A percentile compares a stretch with the other conserved stretches of the same genome.
These are phyloP conservation scores for Fraxinus excelsior DNA, from an alignment of 257 asterid species.

Conservation along the genomic window DNA sequence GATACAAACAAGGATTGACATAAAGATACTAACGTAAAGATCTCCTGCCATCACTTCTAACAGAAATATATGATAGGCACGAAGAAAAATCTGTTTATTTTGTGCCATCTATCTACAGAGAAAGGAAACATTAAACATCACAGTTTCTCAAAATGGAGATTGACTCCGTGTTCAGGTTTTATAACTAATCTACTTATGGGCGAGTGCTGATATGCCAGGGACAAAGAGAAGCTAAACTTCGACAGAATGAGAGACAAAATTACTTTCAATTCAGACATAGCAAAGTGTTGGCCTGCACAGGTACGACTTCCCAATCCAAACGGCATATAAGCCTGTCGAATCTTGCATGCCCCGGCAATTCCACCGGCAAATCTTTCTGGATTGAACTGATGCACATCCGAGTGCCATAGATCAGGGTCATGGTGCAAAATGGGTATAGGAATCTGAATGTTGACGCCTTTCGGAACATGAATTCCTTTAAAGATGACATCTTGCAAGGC, in stretches of 20 bases:
- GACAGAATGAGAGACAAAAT: constrained; percentile 56
- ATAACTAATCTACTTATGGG: constrained; percentile 55
- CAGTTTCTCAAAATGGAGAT: constrained; percentile 41
- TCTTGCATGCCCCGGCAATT: constrained; percentile 56
- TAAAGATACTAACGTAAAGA: not conserved
- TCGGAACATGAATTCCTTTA: constrained; percentile 51
- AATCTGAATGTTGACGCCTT: constrained; percentile 59
- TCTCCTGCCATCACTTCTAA: not conserved
- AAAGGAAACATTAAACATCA: constrained; percentile 14
- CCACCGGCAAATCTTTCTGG: constrained; percentile 73
- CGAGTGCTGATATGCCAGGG: constrained; percentile 56
- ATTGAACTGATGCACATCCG: constrained; percentile 48
- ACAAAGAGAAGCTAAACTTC: constrained; percentile 54
- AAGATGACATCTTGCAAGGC: constrained; percentile 58
- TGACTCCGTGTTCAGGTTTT: constrained; percentile 61
- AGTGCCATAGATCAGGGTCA: constrained; percentile 54
- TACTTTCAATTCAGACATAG: constrained; percentile 75
- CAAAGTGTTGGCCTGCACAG: constrained; percentile 70
- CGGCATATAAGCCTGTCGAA: constrained; percentile 72
- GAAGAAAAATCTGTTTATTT: not conserved
- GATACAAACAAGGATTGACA: not conserved
- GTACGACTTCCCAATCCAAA: constrained; percentile 64
- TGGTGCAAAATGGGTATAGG: constrained; percentile 58
- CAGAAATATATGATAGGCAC: not conserved
- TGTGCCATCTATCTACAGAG: not conserved